Percentiles rank a stretch among this genome's conserved stretches.
Evolutionary conservation across 1,284 basidiomycete species (phyloP).

Genomic region (Ganoderma lucidum): DNA sequence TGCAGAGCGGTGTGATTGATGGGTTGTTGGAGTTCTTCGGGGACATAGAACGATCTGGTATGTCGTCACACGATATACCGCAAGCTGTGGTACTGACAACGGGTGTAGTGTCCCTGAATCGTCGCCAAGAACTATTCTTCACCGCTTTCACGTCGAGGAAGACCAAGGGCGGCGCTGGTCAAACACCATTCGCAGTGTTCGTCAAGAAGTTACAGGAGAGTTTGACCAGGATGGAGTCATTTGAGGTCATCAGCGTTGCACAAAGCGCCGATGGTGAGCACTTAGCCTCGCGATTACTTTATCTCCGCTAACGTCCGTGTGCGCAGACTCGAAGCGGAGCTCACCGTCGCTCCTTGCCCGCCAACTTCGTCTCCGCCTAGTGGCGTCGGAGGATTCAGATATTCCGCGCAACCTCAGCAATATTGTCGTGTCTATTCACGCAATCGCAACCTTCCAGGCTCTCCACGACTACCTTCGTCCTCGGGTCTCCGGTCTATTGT

Average conservation of each 20-base stretch:
- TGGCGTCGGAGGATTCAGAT: conserved; percentile 87
- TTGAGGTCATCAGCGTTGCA: conserved; percentile 89
- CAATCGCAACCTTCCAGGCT: conserved; percentile 95
- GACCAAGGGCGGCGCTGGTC: conserved; percentile 50
- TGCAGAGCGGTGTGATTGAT: conserved; percentile 94
- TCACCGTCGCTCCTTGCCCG: conserved; percentile 89
- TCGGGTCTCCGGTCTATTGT: conserved; percentile 80
- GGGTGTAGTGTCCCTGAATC: conserved; percentile 58
- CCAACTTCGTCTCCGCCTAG: conserved; percentile 87
- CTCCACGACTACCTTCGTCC: conserved; percentile 95
- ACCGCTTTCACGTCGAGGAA: conserved; percentile 74
- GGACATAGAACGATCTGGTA: conserved; percentile 65
- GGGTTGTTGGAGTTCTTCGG: conserved; percentile 86
- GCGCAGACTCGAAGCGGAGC: conserved; percentile 81
- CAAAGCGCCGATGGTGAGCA: conserved; percentile 77
- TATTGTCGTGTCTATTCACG: conserved; percentile 95
- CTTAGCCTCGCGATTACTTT: conserved; percentile 10
- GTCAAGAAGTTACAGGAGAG: conserved; percentile 96
- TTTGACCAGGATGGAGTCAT: conserved; percentile 92
- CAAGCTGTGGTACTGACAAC: conserved; percentile 9
- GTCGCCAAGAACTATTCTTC: conserved; percentile 77
- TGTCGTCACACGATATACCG: conserved; percentile 33
- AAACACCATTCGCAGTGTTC: conserved; percentile 79
- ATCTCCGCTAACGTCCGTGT: neutral
- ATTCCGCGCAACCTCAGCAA: conserved; percentile 87